These are phyloP conservation scores for Osmozyma mogii DNA, from an alignment of 805 yeast genomes.

Conservation along the genomic window DNA sequence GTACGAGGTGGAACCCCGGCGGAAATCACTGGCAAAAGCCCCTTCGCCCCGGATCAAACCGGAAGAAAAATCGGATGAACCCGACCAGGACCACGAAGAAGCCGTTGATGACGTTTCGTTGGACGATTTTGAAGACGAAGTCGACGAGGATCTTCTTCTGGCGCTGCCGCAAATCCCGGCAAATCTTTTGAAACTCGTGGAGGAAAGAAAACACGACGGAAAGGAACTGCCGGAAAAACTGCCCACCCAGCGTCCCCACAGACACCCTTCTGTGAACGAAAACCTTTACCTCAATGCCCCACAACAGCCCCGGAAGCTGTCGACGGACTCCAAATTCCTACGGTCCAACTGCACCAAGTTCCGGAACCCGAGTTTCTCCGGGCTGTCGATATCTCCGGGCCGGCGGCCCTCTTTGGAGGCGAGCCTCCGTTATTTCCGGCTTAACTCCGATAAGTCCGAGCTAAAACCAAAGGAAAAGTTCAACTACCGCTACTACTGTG, in stretches of 20 bases:
- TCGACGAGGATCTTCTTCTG: conserved; percentile 40
- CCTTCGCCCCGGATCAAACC: too few species aligned
- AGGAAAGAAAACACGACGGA: conserved; percentile 27
- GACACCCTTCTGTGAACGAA: conserved; percentile 16
- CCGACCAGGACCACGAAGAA: conserved; percentile 10
- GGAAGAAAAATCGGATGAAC: conserved; percentile 15
- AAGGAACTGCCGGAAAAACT: conserved; percentile 24
- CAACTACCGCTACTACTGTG: conserved; percentile 35
- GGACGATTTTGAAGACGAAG: conserved; percentile 31
- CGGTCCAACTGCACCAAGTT: conserved; percentile 15
- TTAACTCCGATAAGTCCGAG: conserved; percentile 5
- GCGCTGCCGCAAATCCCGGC: conserved; percentile 68
- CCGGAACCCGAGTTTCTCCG: conserved; percentile 11
- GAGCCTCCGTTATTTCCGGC: conserved; percentile 6
- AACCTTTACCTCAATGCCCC: conserved; percentile 11
- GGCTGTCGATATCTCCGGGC: conserved; percentile 5
- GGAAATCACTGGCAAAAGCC: too few species aligned
- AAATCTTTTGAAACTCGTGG: conserved; percentile 48
- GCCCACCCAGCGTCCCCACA: conserved; percentile 20
- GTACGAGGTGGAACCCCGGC: conserved; percentile 14
- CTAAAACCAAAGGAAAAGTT: conserved; percentile 12
- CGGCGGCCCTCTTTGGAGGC: conserved; percentile 10
- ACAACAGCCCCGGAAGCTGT: conserved; percentile 14
- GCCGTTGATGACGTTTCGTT: conserved; percentile 10
- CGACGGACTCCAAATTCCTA: conserved; percentile 25